A percentile compares a stretch with the other conserved stretches of the same genome.
Evolutionary conservation across 2,329 filamentous ascomycete genomes (phyloP).

Genomic region (Beauveria caledonica): DNA sequence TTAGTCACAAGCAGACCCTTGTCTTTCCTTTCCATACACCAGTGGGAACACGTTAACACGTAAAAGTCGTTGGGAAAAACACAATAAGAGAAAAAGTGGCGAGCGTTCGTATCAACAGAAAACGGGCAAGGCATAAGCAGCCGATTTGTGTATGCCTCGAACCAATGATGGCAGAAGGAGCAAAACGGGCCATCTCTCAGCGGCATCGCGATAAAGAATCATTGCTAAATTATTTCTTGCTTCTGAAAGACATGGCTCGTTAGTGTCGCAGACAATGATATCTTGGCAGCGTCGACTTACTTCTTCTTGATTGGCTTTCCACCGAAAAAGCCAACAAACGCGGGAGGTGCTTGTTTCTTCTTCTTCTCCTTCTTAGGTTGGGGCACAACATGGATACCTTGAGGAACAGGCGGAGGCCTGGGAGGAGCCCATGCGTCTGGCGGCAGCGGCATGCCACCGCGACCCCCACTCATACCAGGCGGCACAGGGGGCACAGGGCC

Average conservation of each 20-base stretch:
- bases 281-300: slow-evolving; percentile 15
- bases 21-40: not conserved
- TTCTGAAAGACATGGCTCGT: not conserved
- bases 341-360: slow-evolving; percentile 16
- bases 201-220: not conserved
- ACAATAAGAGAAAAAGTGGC: not conserved
- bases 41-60: not conserved
- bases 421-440: slow-evolving; percentile 16
- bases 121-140: not conserved
- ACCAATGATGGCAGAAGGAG: not conserved
- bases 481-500: not conserved
- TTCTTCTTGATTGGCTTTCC: slow-evolving; percentile 24
- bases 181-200: not conserved
- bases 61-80: not conserved
- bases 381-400: slow-evolving; percentile 19
- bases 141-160: not conserved
- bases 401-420: not conserved
- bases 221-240: slow-evolving; percentile 4
- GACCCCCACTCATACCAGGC: slow-evolving; percentile 8
- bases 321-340: slow-evolving; percentile 19
- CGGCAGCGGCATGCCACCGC: slow-evolving; percentile 13
- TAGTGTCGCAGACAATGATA: not conserved
- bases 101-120: not conserved
- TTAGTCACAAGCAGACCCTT: not conserved
- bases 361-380: slow-evolving; percentile 18